Base-by-base conservation (phyloP, 495 filamentous ascomycete species). In the Cairneyella variabilis region DNA sequence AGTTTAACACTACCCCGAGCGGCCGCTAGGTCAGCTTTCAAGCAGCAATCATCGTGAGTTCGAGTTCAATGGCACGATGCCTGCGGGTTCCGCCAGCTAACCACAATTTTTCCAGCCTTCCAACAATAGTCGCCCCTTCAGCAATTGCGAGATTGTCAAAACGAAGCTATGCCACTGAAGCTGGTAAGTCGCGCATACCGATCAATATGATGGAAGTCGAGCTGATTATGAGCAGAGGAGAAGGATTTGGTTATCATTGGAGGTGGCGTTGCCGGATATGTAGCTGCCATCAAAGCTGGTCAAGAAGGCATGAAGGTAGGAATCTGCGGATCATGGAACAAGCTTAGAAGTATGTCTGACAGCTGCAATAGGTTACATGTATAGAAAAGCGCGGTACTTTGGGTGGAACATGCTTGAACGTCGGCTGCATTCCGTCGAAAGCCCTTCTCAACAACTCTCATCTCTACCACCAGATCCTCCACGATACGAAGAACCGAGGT, bases 381-480 rank as follows among this genome's bases (percentile, higher is more conserved):
- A 93, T 98, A 77, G 93, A 98, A 77, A 98, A 98, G 79, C 91
- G 93, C 65, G 93, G 91, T 60, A 79, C 82, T 52, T 85, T 98
- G 62, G 93, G 93, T 61, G 93, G 93, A 64, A 98, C 93, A 58
- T 98, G 93, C 78, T 77, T 98, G 63, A 98, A 98, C 75, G 93
- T 98, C 68, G 93, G 93, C 72, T 98, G 93, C 75, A 98, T 98
- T 64, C 93, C 93, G 40, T 97, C 93, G 53, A 98, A 98, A 74
- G 97, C 93, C 42, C 89, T 98, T 62, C 89, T 98, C 69, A 97
- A 98, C 84, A 98, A 97, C 79, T 96, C 95, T 59, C 89, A 96
- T 71, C 83, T 98, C 48, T 97, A 97, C 82, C 93, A 98, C 78
- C 86, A 91, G 75, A 86, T 97, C 64, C 84, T 92, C 38, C 93